Conservation (phyloP, 1,139 yeast genomes). For the Eremothecium gossypii region DNA sequence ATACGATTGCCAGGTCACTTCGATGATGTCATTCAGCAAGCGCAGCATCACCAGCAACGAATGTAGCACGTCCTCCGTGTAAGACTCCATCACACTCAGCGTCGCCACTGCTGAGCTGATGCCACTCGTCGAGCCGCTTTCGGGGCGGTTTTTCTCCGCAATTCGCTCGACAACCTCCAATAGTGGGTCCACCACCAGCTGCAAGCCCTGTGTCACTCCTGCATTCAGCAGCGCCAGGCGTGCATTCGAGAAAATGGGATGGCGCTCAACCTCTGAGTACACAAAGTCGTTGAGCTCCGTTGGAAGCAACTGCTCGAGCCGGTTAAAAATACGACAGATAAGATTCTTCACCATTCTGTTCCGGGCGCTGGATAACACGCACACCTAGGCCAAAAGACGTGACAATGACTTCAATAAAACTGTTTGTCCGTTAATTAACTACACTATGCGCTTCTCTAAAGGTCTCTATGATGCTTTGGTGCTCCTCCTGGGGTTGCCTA, state of each 20-base stretch:
- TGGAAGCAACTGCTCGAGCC: slow-evolving; percentile 7
- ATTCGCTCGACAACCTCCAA: slow-evolving; percentile 18
- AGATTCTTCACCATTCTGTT: slow-evolving; percentile 1
- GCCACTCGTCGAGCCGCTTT: slow-evolving; percentile 10
- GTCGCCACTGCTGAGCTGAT: not conserved
- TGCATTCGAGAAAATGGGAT: slow-evolving; percentile 16
- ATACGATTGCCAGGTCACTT: slow-evolving; percentile 21
- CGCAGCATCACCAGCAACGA: slow-evolving; percentile 22
- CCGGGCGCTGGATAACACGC: not conserved
- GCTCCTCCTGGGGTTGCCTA: too few species aligned
- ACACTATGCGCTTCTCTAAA: too few species aligned
- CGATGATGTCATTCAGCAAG: slow-evolving; percentile 23
- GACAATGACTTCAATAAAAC: too few species aligned
- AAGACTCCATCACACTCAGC: not conserved
- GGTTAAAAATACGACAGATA: slow-evolving; percentile 3
- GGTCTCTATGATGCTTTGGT: too few species aligned
- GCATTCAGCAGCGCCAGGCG: slow-evolving; percentile 20
- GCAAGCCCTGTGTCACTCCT: slow-evolving; percentile 16
- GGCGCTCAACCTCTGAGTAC: slow-evolving; percentile 22
- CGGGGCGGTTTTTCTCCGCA: slow-evolving; percentile 12
- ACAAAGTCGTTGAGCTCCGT: slow-evolving; percentile 8
- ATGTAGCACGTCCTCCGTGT: slow-evolving; percentile 12
- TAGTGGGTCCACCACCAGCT: slow-evolving; percentile 13
- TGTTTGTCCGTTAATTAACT: too few species aligned
- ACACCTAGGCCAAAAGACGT: too few species aligned